phyloP scores from a whole-genome alignment of 108 stramenopile species.

The Nitzschia palea region DNA sequence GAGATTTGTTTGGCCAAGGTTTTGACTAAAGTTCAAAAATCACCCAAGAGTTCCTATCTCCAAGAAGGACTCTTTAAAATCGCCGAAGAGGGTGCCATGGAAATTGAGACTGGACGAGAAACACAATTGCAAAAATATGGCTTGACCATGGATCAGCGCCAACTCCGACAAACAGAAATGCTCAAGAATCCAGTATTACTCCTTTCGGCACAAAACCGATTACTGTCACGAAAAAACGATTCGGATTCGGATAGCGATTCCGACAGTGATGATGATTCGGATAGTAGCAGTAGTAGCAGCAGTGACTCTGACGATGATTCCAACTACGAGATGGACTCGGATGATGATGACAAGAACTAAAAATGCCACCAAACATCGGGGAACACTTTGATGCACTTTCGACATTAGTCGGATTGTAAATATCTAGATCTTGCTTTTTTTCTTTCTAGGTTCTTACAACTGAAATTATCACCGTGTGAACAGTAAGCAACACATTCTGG shows the following conservation, averaged over 20 bases:
- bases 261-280: background rate
- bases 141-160: background rate
- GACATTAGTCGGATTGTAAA: no score
- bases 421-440: no score
- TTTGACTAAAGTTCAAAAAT: background rate
- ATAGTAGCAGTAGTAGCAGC: background rate
- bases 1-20: slow-evolving; percentile 15
- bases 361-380: no score
- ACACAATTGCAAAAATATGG: background rate
- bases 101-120: background rate
- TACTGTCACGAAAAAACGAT: no score
- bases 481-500: no score
- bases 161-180: background rate
- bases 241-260: slow-evolving; percentile 1
- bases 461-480: no score
- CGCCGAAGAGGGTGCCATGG: background rate
- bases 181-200: background rate
- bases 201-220: background rate
- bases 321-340: background rate
- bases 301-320: background rate
- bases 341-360: background rate
- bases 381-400: no score
- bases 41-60: background rate
- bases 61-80: background rate
- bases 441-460: no score